Conservation (phyloP, 345 rosid species). For the Euphorbia tirucalli region DNA sequence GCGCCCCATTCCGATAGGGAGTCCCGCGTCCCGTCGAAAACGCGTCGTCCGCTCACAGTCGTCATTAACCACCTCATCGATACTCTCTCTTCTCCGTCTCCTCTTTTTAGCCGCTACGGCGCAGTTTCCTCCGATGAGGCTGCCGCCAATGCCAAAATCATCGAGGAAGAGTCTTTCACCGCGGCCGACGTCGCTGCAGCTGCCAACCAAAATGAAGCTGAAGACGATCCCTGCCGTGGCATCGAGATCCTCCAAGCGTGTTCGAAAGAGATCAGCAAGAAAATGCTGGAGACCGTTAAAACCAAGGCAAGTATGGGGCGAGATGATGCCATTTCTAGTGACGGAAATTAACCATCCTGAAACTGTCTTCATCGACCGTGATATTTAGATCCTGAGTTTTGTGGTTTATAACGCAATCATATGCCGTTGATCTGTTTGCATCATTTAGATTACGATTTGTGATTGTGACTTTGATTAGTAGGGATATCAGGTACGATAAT, state of each 20-base stretch:
- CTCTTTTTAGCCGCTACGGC: slow-evolving; percentile 20
- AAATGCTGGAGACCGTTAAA: slow-evolving; percentile 23
- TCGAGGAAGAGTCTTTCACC: slow-evolving; percentile 26
- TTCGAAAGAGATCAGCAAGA: slow-evolving; percentile 28
- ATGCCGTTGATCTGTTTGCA: too few relatives aligned
- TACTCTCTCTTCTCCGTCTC: slow-evolving; percentile 23
- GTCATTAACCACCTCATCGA: slow-evolving; percentile 23
- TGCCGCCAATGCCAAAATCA: slow-evolving; percentile 6
- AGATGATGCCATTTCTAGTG: not conserved
- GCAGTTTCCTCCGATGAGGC: slow-evolving; percentile 14
- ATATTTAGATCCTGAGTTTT: not conserved
- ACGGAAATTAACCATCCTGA: not conserved
- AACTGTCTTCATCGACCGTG: not conserved
- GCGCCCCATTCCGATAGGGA: too few relatives aligned
- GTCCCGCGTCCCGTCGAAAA: too few relatives aligned
- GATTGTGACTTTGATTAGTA: not conserved
- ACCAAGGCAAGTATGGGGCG: not conserved
- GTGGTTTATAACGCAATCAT: too few relatives aligned
- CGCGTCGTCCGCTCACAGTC: too few relatives aligned
- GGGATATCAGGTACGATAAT: not conserved
- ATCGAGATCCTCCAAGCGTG: slow-evolving; percentile 24
- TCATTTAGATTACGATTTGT: too few relatives aligned
- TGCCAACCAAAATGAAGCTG: slow-evolving; percentile 4
- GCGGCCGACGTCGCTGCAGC: not conserved
- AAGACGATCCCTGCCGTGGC: slow-evolving; percentile 8